A percentile compares a stretch with the other conserved stretches of the same genome.
Evolutionary conservation across 331 rosid genomes (phyloP).

Genomic region (Telfairia occidentalis): DNA sequence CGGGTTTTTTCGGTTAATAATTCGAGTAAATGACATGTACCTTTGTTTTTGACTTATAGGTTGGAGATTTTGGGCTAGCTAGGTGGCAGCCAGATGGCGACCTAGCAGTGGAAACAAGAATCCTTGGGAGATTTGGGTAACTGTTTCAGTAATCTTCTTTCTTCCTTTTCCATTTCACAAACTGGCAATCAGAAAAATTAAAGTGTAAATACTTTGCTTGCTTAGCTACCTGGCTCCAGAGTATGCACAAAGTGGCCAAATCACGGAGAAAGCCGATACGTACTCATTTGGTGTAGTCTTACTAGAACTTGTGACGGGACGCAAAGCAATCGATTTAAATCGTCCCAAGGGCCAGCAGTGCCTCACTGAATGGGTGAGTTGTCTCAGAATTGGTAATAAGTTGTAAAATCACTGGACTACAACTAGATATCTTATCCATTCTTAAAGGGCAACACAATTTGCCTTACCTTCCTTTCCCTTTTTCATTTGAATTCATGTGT

Average conservation of each 20-base stretch:
- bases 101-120: constrained; percentile 83
- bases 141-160: background rate
- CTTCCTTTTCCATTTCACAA: background rate
- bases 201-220: background rate
- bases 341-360: constrained; percentile 89
- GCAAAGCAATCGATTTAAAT: constrained; percentile 76
- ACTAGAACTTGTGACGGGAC: constrained; percentile 86
- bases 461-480: background rate
- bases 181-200: background rate
- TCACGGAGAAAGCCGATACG: constrained; percentile 90
- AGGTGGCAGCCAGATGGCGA: constrained; percentile 98
- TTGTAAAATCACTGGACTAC: background rate
- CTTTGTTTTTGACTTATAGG: constrained; percentile 35
- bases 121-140: constrained; percentile 92
- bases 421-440: background rate
- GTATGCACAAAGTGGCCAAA: constrained; percentile 93
- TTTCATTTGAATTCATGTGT: background rate
- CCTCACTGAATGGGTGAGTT: constrained; percentile 85
- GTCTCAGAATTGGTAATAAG: background rate
- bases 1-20: background rate
- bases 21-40: constrained; percentile 7
- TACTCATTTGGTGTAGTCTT: constrained; percentile 86
- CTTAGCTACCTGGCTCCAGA: constrained; percentile 91
- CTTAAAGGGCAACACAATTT: background rate
- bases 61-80: constrained; percentile 98